Evolutionary conservation across 257 asterid genomes (phyloP), one percentile per base, ranked within the genome.

Genomic region (Solanum sitiens): DNA sequence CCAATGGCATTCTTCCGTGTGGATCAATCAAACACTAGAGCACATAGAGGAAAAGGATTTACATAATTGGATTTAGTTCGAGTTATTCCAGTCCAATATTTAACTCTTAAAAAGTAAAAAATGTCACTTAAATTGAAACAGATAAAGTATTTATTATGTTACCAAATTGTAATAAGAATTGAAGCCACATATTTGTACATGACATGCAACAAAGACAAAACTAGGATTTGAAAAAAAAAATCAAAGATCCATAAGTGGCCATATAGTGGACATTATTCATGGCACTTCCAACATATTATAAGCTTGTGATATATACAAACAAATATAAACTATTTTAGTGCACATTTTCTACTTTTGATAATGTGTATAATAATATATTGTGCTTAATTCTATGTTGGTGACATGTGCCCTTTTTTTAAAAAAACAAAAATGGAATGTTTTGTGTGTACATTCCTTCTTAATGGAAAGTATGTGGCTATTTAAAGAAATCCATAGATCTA

Each of bases 381-480:
- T 27, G 11, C 37, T 30, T 80, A 27, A 27, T 15, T 80, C 11
- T 12, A 80, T 27, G 44, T 30, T 18, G 37, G 25, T 14, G 85
- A 79, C 85, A 79, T 27, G 65, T 47, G 85, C 30, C 68, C 63
- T 4, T 16, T 7, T 61, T 20, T 20, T 33, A 56, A 32, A 1
- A 14, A 6, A 16, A 18, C 35, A 56, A 88, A 90, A 83, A 87
- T 86, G 87, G 89, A 91, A 86, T 88, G 83, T 61, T 85, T 71
- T 76, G 25, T 92, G 88, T 86, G 83, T n/a, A 75, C 65, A 65
- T 89, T 84, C 65, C 74, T 44, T 84, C 89, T 86, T 47, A 61
- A 87, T 89, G 85, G 53, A 74, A 75, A 80, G 68, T 80, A 30
- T 3, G 42, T 80, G 68, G 20, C 85, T 80, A 47, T 47, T 45